Evolutionary conservation across 2,329 filamentous ascomycete species (phyloP).

Genomic region (Botrytis galanthina): DNA sequence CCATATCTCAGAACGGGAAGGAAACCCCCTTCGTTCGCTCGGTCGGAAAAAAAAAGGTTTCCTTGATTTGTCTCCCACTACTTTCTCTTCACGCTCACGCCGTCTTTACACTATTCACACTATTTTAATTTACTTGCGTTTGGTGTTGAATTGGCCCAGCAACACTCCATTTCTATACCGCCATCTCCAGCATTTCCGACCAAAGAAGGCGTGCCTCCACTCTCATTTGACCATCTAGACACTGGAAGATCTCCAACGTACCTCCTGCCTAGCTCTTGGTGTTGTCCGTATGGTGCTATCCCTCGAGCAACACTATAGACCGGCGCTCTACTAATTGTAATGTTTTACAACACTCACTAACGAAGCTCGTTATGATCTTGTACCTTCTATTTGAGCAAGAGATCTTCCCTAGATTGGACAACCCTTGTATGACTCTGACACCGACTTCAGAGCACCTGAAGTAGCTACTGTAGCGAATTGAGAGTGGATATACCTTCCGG

Average conservation of each 20-base stretch:
- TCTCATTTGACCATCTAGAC: not conserved
- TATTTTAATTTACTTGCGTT: not conserved
- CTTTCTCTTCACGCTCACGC: not conserved
- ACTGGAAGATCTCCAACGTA: not conserved
- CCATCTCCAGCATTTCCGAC: not conserved
- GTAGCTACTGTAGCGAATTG: constrained; percentile 16
- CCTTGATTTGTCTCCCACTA: constrained; percentile 5
- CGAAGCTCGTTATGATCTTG: constrained; percentile 11
- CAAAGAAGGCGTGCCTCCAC: not conserved
- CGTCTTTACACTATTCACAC: not conserved
- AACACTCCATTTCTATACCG: constrained; percentile 11
- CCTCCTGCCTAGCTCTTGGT: not conserved
- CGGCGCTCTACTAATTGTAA: not conserved
- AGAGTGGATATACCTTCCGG: constrained; percentile 17
- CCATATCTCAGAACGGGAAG: constrained; percentile 5
- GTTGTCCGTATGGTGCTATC: not conserved
- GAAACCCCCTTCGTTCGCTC: constrained; percentile 12
- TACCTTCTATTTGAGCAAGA: not conserved
- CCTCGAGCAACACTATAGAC: not conserved
- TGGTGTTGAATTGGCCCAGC: constrained; percentile 2
- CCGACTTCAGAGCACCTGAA: constrained; percentile 13
- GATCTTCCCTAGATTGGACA: not conserved
- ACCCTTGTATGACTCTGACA: constrained; percentile 4
- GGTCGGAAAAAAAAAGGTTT: constrained; percentile 4
- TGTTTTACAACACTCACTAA: constrained; percentile 10